Base-by-base conservation (phyloP, 1,139 yeast species). In the Oligophagozyma castellii region DNA sequence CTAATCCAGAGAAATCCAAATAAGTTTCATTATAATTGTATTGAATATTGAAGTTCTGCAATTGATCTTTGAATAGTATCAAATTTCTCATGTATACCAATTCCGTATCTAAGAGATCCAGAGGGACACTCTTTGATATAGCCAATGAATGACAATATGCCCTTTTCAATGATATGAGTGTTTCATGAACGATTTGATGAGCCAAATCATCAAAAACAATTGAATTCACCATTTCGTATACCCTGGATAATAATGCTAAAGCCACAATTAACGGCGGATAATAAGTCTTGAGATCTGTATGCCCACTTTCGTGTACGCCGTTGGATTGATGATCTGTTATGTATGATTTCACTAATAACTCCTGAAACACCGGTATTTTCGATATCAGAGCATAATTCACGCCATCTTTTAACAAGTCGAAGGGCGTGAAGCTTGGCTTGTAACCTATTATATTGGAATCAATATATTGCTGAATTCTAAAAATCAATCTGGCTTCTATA, bases 171-270 rank as follows among this genome's bases (percentile, higher is more conserved):
- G 72, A 78, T 29, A 58, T 51, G 22, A 86, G 66, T 42, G 93
- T 77, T 27, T 78, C 70, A 46, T 81, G 94, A 4, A 86, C 81
- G 33, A 83, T 73, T 32, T 78, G 72, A 49, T 84, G 94, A 0
- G 95, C 94, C 37, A 86, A 56, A 46, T 83, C 94, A 46, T 84
- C 94, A 56, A 86, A 86, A 1, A 84, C 80, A 6, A 69, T 60
- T 1, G 78, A 70, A 39, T 76, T 74, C 15, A 86, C 68, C 40
- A 84, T 60, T 45, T 81, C 93, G 48, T 83, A 80, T 14, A 86
- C 76, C 45, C 73, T 79, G 14, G 86, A 75, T 20, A 86, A 58
- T 11, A 86, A 56, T 0, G 79, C 66, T 24, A 84, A 58, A 0
- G 94, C 76, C 33, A 70, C 71, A 2, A 71, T 68, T 31, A 86